Evolutionary conservation across 352 stramenopile species (phyloP), one percentile per base, ranked within the genome.

Genomic region (Pythium apleroticum): DNA sequence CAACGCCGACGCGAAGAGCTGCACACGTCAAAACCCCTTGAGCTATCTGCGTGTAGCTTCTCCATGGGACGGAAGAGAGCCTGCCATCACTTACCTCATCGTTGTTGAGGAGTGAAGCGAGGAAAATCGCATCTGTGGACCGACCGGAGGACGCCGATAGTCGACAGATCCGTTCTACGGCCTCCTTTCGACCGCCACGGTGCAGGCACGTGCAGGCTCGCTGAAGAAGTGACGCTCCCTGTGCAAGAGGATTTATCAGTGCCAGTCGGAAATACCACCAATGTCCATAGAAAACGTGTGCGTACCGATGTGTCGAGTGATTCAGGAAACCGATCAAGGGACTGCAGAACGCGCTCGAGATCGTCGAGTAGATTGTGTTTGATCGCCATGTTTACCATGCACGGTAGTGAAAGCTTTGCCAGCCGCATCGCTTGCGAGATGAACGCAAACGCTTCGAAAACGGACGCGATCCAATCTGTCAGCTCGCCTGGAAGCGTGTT

Each of bases 391-490:
- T 88, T 90, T 35, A 88, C 66, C 63, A 80, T 81, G 31, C 81
- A 54, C 0, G 39, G 54, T 12, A 77, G 27, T 0, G 82, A 86
- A 6, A 89, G 60, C 15, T 70, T 65, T 0, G 69, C 65, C 2
- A 90, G 66, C 2, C 64, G 60, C 41, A 90, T 60, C 3, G 76
- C 77, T 17, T 82, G 66, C 0, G 54, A 30, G 20, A 71, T 55
- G 52, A 86, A 81, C 4, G 72, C 80, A 65, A 93, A 93, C 2
- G 77, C 84, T 55, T 93, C 82, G 19, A 90, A 84, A 10, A 89
- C 75, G 4, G 80, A 69, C 3, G 71, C 79, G 4, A 93, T 20
- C 80, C 78, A 90, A 25, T 91, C 75, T 0, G 52, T 49, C 10
- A 80, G 71, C 52, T 86, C 80, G 0, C 52, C 25, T 20, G 49